Percentiles rank a stretch among this genome's conserved stretches.
Conservation (phyloP, 495 filamentous ascomycete species). For the Mytilinidion resinicola region DNA sequence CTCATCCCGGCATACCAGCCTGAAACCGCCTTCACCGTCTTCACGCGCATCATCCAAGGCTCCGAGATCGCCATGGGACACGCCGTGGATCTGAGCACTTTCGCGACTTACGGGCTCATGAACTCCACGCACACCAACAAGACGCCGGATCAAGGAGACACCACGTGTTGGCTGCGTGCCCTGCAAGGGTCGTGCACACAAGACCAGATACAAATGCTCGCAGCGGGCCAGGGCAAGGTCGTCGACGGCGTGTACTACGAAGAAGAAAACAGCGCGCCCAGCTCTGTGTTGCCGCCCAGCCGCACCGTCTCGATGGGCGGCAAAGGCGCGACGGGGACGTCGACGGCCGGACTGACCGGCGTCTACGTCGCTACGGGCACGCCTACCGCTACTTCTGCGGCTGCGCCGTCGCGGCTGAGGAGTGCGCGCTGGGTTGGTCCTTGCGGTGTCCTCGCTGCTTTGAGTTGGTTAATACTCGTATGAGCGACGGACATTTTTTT, state of each 20-base stretch:
- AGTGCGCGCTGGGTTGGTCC: too few species aligned
- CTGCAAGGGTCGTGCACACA: constrained; percentile 45
- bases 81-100: constrained; percentile 43
- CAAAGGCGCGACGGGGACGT: constrained; percentile 2
- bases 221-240: constrained; percentile 39
- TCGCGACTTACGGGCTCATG: constrained; percentile 47
- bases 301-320: constrained; percentile 32
- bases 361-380: constrained; percentile 37
- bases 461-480: too few species aligned
- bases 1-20: constrained; percentile 38
- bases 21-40: constrained; percentile 39
- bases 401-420: constrained; percentile 1
- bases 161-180: constrained; percentile 54
- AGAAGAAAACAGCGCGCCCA: constrained; percentile 37
- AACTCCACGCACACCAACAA: constrained; percentile 44
- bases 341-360: constrained; percentile 26
- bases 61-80: constrained; percentile 42
- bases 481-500: too few species aligned
- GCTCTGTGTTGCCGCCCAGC: constrained; percentile 18
- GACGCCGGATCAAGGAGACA: not conserved
- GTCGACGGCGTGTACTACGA: constrained; percentile 49
- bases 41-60: constrained; percentile 35
- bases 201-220: constrained; percentile 43
- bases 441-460: too few species aligned
- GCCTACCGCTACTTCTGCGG: constrained; percentile 23